phyloP scores from a whole-genome alignment of 805 yeast genomes.

The Pichia phayaonensis region DNA sequence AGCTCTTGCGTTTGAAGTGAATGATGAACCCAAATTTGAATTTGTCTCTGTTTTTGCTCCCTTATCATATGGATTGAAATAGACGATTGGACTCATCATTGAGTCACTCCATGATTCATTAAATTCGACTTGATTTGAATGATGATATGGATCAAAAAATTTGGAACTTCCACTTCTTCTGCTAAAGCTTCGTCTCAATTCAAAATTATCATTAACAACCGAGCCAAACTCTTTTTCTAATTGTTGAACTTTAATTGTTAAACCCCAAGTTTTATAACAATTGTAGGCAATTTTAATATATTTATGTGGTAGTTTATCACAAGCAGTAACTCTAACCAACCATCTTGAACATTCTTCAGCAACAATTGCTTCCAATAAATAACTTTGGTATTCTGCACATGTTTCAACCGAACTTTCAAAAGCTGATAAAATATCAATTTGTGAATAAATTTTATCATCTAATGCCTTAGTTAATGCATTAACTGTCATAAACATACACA shows the following conservation, averaged over 20 bases:
- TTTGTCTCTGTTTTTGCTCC: not conserved
- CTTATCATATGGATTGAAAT: not conserved
- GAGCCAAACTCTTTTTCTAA: slow-evolving; percentile 27
- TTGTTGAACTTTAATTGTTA: slow-evolving; percentile 18
- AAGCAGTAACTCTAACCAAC: slow-evolving; percentile 21
- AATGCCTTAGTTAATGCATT: slow-evolving; percentile 28
- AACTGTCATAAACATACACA: slow-evolving; percentile 30
- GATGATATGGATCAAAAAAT: not conserved
- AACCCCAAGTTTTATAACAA: slow-evolving; percentile 27
- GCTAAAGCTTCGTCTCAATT: not conserved
- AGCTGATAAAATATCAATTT: slow-evolving; percentile 34
- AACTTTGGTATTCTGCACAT: slow-evolving; percentile 26
- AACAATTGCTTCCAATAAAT: slow-evolving; percentile 34
- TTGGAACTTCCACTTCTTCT: not conserved
- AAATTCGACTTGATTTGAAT: not conserved
- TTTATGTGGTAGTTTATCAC: slow-evolving; percentile 29
- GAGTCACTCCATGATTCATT: not conserved
- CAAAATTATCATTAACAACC: slow-evolving; percentile 13
- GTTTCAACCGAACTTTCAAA: slow-evolving; percentile 39
- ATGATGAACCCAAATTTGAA: not conserved
- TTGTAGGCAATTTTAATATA: slow-evolving; percentile 33
- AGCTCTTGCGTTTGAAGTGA: not conserved
- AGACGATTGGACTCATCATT: not conserved
- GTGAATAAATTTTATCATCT: slow-evolving; percentile 16
- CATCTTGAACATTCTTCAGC: slow-evolving; percentile 38